Base-by-base conservation (phyloP, 2,329 filamentous ascomycete genomes). In the Stagonosporopsis rhizophila region DNA sequence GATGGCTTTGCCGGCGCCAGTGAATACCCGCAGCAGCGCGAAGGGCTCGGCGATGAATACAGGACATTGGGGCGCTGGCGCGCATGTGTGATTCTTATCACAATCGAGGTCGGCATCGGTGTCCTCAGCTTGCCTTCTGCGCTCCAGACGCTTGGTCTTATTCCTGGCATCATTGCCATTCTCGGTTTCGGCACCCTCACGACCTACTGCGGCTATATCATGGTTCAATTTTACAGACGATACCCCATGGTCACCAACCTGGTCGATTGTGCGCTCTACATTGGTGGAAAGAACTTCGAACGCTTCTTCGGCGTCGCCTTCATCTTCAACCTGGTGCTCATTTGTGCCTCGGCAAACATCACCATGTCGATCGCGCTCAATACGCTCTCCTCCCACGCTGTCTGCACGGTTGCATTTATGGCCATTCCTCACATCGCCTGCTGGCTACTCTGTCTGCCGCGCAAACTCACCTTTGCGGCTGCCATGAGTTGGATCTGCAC, bases 361-460 rank as follows among this genome's bases (percentile, higher is more conserved):
- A 71, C 68, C 8, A 61, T 71, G 60, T 67, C 82, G 39, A 87
- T 90, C 63, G 87, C 87, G 65, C 84, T 90, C 70, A 86, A 86
- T 65, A 85, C 82, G 48, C 78, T 90, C 37, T 85, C 86, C 9
- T 72, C 83, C 2, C 82, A 88, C 57, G 84, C 82, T 1, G 82
- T 85, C 0, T 90, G 87, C 73, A 87, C 86, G 6, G 85, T 89
- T 51, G 80, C 86, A 1, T 89, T 86, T 76, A 84, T 83, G 12
- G 78, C 87, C 15, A 79, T 88, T 2, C 87, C 85, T 0, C 72
- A 87, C 58, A 69, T 82, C n/a, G 65, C 89, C 6, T 88, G 85
- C 47, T 84, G 85, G 70, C 57, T 85, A 22, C 80, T 85, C 11
- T 85, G 85, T 47, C 64, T 89, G 1, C 87, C 86, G 2, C 77